Conservation (phyloP, 1,284 basidiomycete genomes). For the Austroboletus niveus region DNA sequence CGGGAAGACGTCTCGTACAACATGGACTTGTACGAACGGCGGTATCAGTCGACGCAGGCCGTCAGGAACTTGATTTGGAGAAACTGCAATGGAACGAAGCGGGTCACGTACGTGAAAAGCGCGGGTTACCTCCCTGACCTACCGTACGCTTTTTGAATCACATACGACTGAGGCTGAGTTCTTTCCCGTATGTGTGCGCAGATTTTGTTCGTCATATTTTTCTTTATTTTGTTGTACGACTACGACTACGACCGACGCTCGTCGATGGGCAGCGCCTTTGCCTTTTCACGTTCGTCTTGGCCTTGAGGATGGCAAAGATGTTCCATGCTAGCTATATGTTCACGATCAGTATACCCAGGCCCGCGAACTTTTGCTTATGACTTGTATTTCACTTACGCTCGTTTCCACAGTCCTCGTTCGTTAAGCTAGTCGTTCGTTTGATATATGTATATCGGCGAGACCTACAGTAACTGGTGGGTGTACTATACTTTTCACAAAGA, state of each 20-base stretch:
- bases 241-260: slow-evolving; percentile 2
- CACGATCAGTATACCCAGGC: slow-evolving; percentile 23
- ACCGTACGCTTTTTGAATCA: slow-evolving; percentile 11
- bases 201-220: neutral
- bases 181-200: neutral
- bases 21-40: slow-evolving; percentile 31
- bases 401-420: slow-evolving; percentile 18
- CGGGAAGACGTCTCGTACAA: slow-evolving; percentile 33
- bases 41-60: slow-evolving; percentile 28
- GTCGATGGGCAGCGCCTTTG: slow-evolving; percentile 24
- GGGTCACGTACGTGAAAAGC: slow-evolving; percentile 30
- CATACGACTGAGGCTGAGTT: neutral
- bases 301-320: neutral
- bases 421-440: slow-evolving; percentile 19
- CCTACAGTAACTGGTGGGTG: no score
- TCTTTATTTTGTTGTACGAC: slow-evolving; percentile 16
- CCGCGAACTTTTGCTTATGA: slow-evolving; percentile 12
- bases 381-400: slow-evolving; percentile 18
- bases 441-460: neutral
- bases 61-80: slow-evolving; percentile 30
- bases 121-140: slow-evolving; percentile 30
- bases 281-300: slow-evolving; percentile 1
- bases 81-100: slow-evolving; percentile 32
- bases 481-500: neutral
- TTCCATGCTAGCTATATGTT: slow-evolving; percentile 12